Conservation (phyloP, 2,329 filamentous ascomycete species). For the Botrytis deweyae region DNA sequence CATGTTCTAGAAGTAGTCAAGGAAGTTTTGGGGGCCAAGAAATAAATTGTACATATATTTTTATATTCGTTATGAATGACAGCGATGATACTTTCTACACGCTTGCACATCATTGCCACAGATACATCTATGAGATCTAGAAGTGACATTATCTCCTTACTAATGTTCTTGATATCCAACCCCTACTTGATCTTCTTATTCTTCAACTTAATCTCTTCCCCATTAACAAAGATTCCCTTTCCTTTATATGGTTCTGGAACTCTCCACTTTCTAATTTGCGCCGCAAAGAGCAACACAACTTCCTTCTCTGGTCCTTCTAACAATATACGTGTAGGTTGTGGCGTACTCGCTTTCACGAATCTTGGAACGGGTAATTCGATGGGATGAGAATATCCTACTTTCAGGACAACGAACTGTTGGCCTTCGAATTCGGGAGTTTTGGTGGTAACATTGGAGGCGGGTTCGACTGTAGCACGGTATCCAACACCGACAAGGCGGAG, state of each 20-base stretch:
- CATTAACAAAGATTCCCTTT: slow-evolving; percentile 97
- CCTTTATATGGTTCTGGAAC: slow-evolving; percentile 97
- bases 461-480: slow-evolving; percentile 85
- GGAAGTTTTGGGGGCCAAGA: slow-evolving; percentile 60
- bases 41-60: slow-evolving; percentile 34
- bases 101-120: slow-evolving; percentile 17
- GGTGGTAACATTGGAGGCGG: slow-evolving; percentile 59
- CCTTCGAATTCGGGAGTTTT: slow-evolving; percentile 67
- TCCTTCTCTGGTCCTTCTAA: slow-evolving; percentile 86
- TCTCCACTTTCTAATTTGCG: slow-evolving; percentile 83
- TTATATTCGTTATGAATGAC: slow-evolving; percentile 11
- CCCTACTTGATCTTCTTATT: slow-evolving; percentile 91
- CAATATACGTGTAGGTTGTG: slow-evolving; percentile 86
- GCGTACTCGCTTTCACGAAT: slow-evolving; percentile 82
- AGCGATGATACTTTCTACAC: slow-evolving; percentile 6
- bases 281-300: slow-evolving; percentile 86
- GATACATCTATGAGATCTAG: slow-evolving; percentile 20
- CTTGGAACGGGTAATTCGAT: slow-evolving; percentile 83
- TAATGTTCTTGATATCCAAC: slow-evolving; percentile 19
- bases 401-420: slow-evolving; percentile 87
- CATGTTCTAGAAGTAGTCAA: slow-evolving; percentile 80
- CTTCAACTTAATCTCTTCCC: slow-evolving; percentile 97
- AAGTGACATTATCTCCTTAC: slow-evolving; percentile 33
- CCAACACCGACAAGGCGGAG: slow-evolving; percentile 92
- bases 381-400: slow-evolving; percentile 95